phyloP scores from a whole-genome alignment of 2,329 filamentous ascomycete species.

The Tolypocladium nubicola region DNA sequence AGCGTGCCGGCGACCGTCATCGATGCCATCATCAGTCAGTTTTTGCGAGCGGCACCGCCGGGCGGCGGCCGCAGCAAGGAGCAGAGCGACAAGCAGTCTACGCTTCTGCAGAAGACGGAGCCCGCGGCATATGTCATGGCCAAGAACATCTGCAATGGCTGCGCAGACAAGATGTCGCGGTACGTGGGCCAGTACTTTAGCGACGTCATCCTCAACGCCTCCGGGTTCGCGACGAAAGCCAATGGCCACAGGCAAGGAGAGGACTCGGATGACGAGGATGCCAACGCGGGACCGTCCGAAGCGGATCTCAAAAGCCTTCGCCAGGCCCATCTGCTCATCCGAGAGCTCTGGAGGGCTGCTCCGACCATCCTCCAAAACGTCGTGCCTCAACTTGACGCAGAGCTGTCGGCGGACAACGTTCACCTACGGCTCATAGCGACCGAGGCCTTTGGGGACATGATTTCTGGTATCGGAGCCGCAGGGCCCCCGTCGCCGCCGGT shows the following conservation, averaged over 20 bases:
- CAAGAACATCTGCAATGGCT: conserved; percentile 82
- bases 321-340: conserved; percentile 81
- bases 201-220: conserved; percentile 87
- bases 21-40: conserved; percentile 91
- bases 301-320: conserved; percentile 78
- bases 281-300: conserved; percentile 55
- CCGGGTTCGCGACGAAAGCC: conserved; percentile 41
- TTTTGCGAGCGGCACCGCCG: conserved; percentile 74
- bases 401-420: conserved; percentile 81
- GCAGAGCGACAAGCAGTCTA: conserved; percentile 68
- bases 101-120: conserved; percentile 74
- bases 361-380: conserved; percentile 86
- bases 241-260: conserved; percentile 50
- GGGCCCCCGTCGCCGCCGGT: conserved; percentile 64
- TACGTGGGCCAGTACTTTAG: conserved; percentile 96
- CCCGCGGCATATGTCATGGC: conserved; percentile 95
- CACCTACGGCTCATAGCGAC: conserved; percentile 80
- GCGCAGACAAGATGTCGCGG: conserved; percentile 86
- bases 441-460: conserved; percentile 90
- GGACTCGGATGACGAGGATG: conserved; percentile 55
- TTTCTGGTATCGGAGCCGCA: conserved; percentile 84
- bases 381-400: conserved; percentile 84
- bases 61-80: conserved; percentile 51
- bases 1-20: conserved; percentile 69
- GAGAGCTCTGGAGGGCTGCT: conserved; percentile 88